phyloP scores from a whole-genome alignment of 306 rosid species.

The Quercus engelmannii region DNA sequence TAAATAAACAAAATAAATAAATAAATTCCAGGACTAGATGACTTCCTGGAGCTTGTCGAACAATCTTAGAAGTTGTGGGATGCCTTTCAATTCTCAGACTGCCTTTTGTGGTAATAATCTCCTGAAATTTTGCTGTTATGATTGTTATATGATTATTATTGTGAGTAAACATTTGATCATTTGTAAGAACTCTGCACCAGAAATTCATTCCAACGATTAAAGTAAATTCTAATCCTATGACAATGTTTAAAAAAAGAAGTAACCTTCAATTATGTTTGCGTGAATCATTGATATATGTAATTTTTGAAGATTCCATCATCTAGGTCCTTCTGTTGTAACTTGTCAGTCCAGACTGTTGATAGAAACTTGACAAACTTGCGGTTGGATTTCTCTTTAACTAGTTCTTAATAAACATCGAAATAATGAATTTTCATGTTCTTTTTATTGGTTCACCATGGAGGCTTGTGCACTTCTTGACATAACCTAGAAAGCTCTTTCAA shows the following conservation, averaged over 20 bases:
- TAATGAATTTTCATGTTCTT: background rate
- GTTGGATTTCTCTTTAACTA: background rate
- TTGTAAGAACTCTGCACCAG: background rate
- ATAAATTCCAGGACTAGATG: too few species aligned
- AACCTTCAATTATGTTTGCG: background rate
- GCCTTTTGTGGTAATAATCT: background rate
- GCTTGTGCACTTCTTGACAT: background rate
- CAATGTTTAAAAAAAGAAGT: too few species aligned
- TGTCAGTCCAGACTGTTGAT: background rate
- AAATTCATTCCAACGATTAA: background rate
- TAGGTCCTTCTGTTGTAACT: background rate
- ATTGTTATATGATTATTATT: background rate
- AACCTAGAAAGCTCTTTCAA: background rate
- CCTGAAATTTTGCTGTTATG: background rate
- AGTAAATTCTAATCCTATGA: too few species aligned
- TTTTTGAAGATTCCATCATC: background rate
- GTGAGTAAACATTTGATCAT: background rate
- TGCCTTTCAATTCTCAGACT: background rate
- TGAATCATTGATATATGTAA: background rate
- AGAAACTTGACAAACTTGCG: background rate
- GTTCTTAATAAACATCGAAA: background rate
- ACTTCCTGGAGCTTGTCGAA: background rate
- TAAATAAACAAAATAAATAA: too few species aligned
- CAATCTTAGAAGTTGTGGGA: background rate
- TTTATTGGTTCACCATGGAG: slow-evolving; percentile 1